Evolutionary conservation across 2,329 filamentous ascomycete species (phyloP).

Genomic region (Clarireedia hainanense): DNA sequence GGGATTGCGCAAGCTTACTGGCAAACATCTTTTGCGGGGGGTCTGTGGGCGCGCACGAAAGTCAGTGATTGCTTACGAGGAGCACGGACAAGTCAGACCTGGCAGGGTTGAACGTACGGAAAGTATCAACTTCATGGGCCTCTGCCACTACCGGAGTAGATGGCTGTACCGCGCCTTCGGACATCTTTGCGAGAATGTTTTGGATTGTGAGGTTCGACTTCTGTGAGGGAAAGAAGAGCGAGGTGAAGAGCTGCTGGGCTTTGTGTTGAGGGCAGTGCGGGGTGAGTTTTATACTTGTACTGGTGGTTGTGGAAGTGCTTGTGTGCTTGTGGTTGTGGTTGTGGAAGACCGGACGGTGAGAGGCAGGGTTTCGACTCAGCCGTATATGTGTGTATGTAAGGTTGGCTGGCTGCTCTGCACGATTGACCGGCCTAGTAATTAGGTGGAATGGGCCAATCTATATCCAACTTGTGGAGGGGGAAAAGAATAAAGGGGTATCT

Average conservation of each 20-base stretch:
- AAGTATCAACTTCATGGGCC: slow-evolving; percentile 71
- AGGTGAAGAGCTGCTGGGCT: neutral
- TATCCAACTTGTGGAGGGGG: neutral
- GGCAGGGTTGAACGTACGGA: slow-evolving; percentile 41
- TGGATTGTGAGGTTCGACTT: neutral
- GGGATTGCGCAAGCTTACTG: slow-evolving; percentile 41
- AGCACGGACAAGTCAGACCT: neutral
- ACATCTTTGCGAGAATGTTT: slow-evolving; percentile 33
- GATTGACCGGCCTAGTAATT: no score
- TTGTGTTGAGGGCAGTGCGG: neutral
- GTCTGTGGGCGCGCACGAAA: slow-evolving; percentile 36
- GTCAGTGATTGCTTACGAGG: slow-evolving; percentile 11
- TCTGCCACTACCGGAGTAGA: slow-evolving; percentile 57
- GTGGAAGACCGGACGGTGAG: no score
- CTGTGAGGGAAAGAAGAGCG: neutral
- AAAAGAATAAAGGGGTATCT: neutral
- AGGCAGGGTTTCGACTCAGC: no score
- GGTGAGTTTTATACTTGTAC: no score
- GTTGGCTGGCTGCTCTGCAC: no score
- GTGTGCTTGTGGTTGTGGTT: no score
- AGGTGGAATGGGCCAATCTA: neutral
- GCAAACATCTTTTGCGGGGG: slow-evolving; percentile 60
- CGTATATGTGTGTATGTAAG: no score
- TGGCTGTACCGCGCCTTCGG: slow-evolving; percentile 32
- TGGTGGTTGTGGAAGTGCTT: no score